These are phyloP conservation scores for Vaccinium corymbosum DNA, from an alignment of 148 eudicot species.

Conservation along the genomic window DNA sequence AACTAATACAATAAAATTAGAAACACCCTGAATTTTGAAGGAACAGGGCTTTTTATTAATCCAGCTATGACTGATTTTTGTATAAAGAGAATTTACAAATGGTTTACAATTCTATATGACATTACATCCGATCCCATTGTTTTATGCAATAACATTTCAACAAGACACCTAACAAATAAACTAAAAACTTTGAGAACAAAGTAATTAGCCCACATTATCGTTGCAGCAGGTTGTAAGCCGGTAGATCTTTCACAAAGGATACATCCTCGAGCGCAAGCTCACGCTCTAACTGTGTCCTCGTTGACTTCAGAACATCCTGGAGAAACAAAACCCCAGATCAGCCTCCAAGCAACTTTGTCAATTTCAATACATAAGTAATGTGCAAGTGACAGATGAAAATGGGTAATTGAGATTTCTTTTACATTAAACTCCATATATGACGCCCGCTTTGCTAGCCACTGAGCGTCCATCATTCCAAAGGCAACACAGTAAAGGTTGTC, in stretches of 20 bases:
- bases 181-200: not conserved
- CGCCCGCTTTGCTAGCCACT: slow-evolving; percentile 83
- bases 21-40: not conserved
- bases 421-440: slow-evolving; percentile 84
- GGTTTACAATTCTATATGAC: too few species aligned
- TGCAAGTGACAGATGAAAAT: not conserved
- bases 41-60: not conserved
- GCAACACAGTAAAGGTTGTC: slow-evolving; percentile 71
- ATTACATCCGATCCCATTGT: not conserved
- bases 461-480: slow-evolving; percentile 74
- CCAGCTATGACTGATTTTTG: not conserved
- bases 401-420: not conserved
- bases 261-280: slow-evolving; percentile 83
- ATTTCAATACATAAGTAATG: not conserved
- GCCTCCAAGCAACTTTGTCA: not conserved
- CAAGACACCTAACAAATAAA: not conserved
- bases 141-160: not conserved
- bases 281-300: slow-evolving; percentile 79
- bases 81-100: not conserved
- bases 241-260: slow-evolving; percentile 63
- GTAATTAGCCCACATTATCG: slow-evolving; percentile 17
- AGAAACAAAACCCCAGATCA: not conserved
- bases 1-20: not conserved
- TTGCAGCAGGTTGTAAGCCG: slow-evolving; percentile 79
- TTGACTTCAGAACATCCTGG: slow-evolving; percentile 89